Evolutionary conservation across 1,284 basidiomycete species (phyloP).

Genomic region (Pisolithus thermaeus): DNA sequence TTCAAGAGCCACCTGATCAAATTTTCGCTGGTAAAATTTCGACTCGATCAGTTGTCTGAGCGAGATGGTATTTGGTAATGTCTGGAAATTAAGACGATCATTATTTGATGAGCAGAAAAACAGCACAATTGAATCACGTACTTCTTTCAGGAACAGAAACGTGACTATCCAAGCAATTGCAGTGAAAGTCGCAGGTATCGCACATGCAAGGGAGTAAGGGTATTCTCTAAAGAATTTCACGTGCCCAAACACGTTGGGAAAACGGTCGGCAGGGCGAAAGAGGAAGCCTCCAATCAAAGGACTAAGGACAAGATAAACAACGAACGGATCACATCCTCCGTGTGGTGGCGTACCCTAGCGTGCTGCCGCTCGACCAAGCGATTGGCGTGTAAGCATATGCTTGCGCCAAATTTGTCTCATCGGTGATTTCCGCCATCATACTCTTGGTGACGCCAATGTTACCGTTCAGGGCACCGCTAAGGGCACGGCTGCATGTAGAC

Average conservation of each 20-base stretch:
- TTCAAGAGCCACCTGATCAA: not conserved
- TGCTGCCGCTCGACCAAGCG: slow-evolving; percentile 44
- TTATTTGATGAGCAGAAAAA: not conserved
- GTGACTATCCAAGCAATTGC: slow-evolving; percentile 55
- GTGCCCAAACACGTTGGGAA: slow-evolving; percentile 55
- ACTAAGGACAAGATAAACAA: slow-evolving; percentile 32
- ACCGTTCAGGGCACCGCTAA: slow-evolving; percentile 49
- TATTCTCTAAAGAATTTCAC: slow-evolving; percentile 58
- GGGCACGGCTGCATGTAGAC: slow-evolving; percentile 34
- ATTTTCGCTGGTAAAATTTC: slow-evolving; percentile 30
- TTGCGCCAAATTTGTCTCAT: slow-evolving; percentile 62
- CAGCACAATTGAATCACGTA: slow-evolving; percentile 21
- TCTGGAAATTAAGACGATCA: slow-evolving; percentile 14
- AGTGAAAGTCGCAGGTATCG: slow-evolving; percentile 61
- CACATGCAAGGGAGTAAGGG: slow-evolving; percentile 71
- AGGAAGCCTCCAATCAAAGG: slow-evolving; percentile 68
- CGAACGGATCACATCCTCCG: slow-evolving; percentile 26
- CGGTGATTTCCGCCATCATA: slow-evolving; percentile 69
- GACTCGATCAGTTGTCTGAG: slow-evolving; percentile 14
- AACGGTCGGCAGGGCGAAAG: slow-evolving; percentile 61
- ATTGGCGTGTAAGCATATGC: slow-evolving; percentile 68
- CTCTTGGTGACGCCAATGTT: slow-evolving; percentile 67
- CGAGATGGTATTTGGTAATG: slow-evolving; percentile 13
- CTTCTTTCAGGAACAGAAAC: slow-evolving; percentile 58
- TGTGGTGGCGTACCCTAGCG: slow-evolving; percentile 37